Conservation (phyloP, 2,329 filamentous ascomycete species). For the Aspergillus ibericus region DNA sequence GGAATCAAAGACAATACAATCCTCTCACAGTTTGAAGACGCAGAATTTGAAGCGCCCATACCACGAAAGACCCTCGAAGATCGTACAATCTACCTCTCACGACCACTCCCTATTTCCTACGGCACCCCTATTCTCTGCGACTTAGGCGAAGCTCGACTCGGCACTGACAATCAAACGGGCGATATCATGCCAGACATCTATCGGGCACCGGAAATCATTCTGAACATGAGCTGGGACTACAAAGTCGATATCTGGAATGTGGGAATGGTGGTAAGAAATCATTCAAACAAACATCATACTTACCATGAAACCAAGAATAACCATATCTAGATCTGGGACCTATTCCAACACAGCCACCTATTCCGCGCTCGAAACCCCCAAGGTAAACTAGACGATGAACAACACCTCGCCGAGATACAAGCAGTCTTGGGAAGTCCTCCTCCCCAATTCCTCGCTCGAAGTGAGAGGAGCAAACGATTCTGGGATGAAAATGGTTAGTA, state of each 20-base stretch:
- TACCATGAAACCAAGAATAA: constrained; percentile 5
- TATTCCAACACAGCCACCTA: constrained; percentile 18
- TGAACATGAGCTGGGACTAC: constrained; percentile 30
- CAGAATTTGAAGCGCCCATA: constrained; percentile 27
- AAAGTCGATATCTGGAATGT: constrained; percentile 35
- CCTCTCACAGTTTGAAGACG: constrained; percentile 28
- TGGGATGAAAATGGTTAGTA: constrained; percentile 14
- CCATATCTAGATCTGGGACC: constrained; percentile 24
- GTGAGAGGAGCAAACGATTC: constrained; percentile 4
- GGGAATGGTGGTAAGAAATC: constrained; percentile 24
- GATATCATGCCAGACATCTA: constrained; percentile 31
- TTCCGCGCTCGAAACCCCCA: constrained; percentile 15
- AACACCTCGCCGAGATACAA: constrained; percentile 15
- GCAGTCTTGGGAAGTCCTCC: constrained; percentile 9
- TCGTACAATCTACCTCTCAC: constrained; percentile 29
- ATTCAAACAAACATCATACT: background rate
- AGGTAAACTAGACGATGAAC: constrained; percentile 9
- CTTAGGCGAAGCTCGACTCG: constrained; percentile 29
- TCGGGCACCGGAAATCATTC: constrained; percentile 31
- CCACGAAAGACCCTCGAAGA: constrained; percentile 29
- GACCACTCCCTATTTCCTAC: constrained; percentile 18
- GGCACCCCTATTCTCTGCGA: constrained; percentile 29
- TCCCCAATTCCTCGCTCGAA: constrained; percentile 12
- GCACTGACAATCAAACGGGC: constrained; percentile 15
- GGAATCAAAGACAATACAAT: constrained; percentile 30